A percentile compares a stretch with the other conserved stretches of the same genome.
Conservation (phyloP, 225 moss, liverwort and hornwort species). For the Bryoerythrophyllum caledonicum region DNA sequence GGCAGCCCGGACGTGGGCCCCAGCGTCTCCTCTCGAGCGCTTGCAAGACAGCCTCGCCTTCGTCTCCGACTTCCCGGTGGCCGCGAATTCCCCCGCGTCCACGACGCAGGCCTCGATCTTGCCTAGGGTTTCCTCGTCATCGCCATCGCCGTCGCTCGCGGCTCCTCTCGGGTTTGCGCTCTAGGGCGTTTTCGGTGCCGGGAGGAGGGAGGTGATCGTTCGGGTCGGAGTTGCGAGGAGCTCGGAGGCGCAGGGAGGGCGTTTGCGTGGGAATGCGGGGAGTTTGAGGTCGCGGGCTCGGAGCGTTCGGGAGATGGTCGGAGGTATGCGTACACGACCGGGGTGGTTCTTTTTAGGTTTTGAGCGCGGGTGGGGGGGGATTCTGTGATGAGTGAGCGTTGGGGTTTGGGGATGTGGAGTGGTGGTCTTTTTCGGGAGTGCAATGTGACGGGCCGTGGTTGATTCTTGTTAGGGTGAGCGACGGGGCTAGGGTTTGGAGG, state of each 20-base stretch:
- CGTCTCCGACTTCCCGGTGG: not conserved
- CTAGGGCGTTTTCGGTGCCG: too few species aligned
- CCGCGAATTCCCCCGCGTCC: slow-evolving; percentile 9
- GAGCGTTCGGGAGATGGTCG: slow-evolving; percentile 20
- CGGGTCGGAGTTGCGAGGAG: too few species aligned
- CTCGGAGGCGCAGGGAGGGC: not conserved
- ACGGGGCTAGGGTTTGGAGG: slow-evolving; percentile 43
- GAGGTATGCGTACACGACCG: slow-evolving; percentile 8
- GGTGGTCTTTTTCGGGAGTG: not conserved
- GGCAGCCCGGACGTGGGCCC: too few species aligned
- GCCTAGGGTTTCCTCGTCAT: slow-evolving; percentile 7
- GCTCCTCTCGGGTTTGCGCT: too few species aligned
- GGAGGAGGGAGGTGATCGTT: too few species aligned
- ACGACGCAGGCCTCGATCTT: not conserved
- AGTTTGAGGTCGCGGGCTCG: slow-evolving; percentile 24
- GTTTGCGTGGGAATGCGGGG: slow-evolving; percentile 22
- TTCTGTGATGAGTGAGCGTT: not conserved
- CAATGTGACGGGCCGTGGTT: slow-evolving; percentile 49
- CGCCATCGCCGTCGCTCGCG: too few species aligned
- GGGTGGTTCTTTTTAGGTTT: slow-evolving; percentile 27
- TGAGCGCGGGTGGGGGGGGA: not conserved
- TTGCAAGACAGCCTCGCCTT: not conserved
- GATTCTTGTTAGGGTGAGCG: slow-evolving; percentile 29
- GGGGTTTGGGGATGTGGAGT: slow-evolving; percentile 1
- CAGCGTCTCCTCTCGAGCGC: not conserved